Evolutionary conservation across 2,329 filamentous ascomycete species (phyloP).

Genomic region (Paraphaeosphaeria sporulosa): DNA sequence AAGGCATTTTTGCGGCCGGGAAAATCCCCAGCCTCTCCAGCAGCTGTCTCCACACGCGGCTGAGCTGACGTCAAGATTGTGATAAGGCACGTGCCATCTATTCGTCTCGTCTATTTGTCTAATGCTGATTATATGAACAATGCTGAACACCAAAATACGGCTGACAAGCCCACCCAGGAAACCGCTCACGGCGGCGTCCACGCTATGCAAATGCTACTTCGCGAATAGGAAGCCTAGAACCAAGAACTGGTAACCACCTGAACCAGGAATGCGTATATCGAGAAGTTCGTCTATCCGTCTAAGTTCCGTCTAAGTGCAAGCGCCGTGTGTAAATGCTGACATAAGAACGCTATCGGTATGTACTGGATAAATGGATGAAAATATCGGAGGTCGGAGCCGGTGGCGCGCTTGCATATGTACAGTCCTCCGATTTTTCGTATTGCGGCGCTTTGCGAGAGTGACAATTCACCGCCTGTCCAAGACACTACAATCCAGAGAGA

Average conservation of each 20-base stretch:
- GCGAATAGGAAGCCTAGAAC: not conserved
- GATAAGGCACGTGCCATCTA: conserved; percentile 12
- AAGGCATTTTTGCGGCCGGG: not conserved
- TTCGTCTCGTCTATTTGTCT: conserved; percentile 10
- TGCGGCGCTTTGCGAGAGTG: not conserved
- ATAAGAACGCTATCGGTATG: not conserved
- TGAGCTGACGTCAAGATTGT: not conserved
- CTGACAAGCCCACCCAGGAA: not conserved
- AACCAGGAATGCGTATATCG: not conserved
- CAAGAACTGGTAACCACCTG: not conserved
- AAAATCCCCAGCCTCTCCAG: not conserved
- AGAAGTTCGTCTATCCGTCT: conserved; percentile 3
- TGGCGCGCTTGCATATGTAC: conserved; percentile 1
- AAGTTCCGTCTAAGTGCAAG: not conserved
- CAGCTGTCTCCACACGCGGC: not conserved
- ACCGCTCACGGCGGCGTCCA: not conserved
- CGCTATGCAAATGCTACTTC: conserved; percentile 4
- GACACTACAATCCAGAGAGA: not conserved
- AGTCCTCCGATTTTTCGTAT: not conserved
- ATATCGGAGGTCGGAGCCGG: conserved; percentile 3
- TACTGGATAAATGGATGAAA: not conserved
- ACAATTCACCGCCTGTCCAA: not conserved
- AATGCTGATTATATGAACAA: conserved; percentile 15
- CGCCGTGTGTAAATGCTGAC: conserved; percentile 4
- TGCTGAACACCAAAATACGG: conserved; percentile 6